Evolutionary conservation across 495 filamentous ascomycete species (phyloP).

Genomic region (Poronia punctata): DNA sequence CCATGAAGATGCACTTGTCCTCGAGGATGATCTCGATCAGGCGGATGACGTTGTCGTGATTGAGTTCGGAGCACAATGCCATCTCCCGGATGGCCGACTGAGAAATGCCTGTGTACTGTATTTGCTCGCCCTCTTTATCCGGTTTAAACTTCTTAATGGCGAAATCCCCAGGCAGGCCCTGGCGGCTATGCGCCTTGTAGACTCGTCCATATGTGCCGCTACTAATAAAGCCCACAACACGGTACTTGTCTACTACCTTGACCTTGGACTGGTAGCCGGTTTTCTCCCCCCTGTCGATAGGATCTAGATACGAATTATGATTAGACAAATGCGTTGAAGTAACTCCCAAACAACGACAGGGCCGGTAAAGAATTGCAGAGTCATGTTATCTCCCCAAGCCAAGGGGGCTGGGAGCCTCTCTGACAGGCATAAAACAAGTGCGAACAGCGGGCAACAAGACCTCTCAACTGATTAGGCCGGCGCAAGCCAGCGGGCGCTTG

Average conservation of each 20-base stretch:
- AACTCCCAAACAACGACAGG: no score
- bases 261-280: slow-evolving; percentile 75
- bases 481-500: no score
- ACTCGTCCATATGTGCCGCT: slow-evolving; percentile 98
- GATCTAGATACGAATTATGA: slow-evolving; percentile 33
- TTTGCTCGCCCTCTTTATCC: slow-evolving; percentile 91
- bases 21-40: slow-evolving; percentile 95
- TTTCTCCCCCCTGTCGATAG: slow-evolving; percentile 39
- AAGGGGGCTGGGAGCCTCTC: no score
- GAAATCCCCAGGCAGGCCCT: slow-evolving; percentile 68
- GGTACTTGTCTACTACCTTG: slow-evolving; percentile 82
- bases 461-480: no score
- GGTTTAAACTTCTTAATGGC: slow-evolving; percentile 99
- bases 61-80: slow-evolving; percentile 92
- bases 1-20: slow-evolving; percentile 99
- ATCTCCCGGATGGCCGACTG: slow-evolving; percentile 97
- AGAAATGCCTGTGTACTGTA: slow-evolving; percentile 95
- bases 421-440: no score
- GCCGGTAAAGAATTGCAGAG: no score
- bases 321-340: no score
- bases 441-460: no score
- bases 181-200: slow-evolving; percentile 84
- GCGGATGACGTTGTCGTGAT: slow-evolving; percentile 82
- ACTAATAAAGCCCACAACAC: slow-evolving; percentile 95
- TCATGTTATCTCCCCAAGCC: no score